Evolutionary conservation across 306 rosid species (phyloP).

Genomic region (Prinsepia uniflora): DNA sequence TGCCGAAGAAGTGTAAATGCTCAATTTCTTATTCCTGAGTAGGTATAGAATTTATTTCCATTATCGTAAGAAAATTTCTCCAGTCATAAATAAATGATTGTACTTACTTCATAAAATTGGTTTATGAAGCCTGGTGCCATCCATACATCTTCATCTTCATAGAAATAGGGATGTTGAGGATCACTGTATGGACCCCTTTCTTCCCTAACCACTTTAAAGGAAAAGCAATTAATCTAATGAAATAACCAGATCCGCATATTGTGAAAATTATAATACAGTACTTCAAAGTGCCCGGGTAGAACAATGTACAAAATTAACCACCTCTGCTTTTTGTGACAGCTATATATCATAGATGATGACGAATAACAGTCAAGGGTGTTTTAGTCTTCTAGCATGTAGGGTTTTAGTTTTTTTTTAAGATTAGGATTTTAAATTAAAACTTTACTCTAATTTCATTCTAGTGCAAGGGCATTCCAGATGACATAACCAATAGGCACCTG

Average conservation of each 20-base stretch:
- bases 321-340: neutral
- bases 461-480: too few species aligned
- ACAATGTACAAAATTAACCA: neutral
- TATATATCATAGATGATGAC: neutral
- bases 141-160: conserved; percentile 92
- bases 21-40: neutral
- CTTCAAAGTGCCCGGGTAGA: neutral
- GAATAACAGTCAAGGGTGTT: too few species aligned
- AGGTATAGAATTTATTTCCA: neutral
- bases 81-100: conserved; percentile 20
- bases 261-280: neutral
- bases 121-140: conserved; percentile 98
- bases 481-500: neutral
- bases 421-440: too few species aligned
- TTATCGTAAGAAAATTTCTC: conserved; percentile 16
- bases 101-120: conserved; percentile 83
- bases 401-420: too few species aligned
- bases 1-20: conserved; percentile 31
- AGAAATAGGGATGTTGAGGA: conserved; percentile 93
- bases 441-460: too few species aligned
- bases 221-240: neutral
- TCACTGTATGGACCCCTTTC: conserved; percentile 80
- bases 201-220: conserved; percentile 79
- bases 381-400: too few species aligned
- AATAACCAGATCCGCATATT: neutral